Evolutionary conservation across 352 stramenopile genomes (phyloP).

Genomic region (Phytophthora cactorum): DNA sequence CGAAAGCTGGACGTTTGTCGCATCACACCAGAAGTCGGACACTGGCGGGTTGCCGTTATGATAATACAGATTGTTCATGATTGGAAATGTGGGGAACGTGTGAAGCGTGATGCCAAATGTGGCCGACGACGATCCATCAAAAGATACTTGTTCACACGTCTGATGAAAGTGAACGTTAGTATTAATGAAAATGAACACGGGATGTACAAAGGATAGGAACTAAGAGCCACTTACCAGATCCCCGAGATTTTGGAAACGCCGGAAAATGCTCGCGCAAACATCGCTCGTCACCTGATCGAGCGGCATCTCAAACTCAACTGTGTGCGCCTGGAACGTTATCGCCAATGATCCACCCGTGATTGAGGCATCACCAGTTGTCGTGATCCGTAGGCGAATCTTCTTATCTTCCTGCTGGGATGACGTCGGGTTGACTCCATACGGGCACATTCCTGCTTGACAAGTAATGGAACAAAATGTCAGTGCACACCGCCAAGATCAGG

Average conservation of each 20-base stretch:
- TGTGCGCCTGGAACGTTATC: conserved; percentile 72
- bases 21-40: conserved; percentile 68
- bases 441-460: conserved; percentile 65
- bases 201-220: background rate
- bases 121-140: conserved; percentile 34
- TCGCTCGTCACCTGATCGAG: conserved; percentile 61
- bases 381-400: conserved; percentile 54
- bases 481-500: background rate
- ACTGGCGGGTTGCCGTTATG: conserved; percentile 64
- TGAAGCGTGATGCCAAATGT: conserved; percentile 67
- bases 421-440: conserved; percentile 63
- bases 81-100: conserved; percentile 69
- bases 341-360: conserved; percentile 52
- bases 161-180: conserved; percentile 15
- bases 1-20: conserved; percentile 36
- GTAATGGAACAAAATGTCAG: background rate
- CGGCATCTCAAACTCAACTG: conserved; percentile 67
- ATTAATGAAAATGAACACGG: background rate
- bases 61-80: conserved; percentile 83
- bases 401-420: conserved; percentile 50
- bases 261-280: conserved; percentile 64
- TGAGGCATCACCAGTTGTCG: conserved; percentile 12
- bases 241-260: conserved; percentile 74
- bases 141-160: conserved; percentile 48
- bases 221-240: conserved; percentile 45